Conservation (phyloP, 306 rosid genomes). For the Quercus glauca region DNA sequence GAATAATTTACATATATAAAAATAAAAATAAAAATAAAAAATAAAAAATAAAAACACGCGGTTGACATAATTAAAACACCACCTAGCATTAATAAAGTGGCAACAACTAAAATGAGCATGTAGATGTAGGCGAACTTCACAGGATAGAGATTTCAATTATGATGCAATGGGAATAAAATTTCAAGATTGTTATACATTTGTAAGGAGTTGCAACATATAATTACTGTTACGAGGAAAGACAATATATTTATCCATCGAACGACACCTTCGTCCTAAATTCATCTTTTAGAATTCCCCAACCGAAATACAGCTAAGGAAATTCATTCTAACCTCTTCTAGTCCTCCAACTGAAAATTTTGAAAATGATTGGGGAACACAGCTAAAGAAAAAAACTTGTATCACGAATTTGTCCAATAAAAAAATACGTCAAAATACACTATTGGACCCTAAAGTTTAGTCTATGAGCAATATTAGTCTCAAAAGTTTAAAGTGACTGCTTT, state of each 20-base stretch:
- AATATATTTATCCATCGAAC: not conserved
- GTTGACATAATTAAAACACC: not conserved
- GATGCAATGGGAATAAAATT: not conserved
- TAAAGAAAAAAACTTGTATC: not conserved
- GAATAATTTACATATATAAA: too few relatives aligned
- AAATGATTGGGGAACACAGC: not conserved
- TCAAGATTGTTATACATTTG: not conserved
- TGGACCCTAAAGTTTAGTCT: too few relatives aligned
- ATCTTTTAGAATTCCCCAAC: not conserved
- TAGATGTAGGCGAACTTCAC: not conserved
- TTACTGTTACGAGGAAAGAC: not conserved
- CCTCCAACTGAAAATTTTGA: not conserved
- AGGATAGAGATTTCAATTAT: not conserved
- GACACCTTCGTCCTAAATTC: not conserved
- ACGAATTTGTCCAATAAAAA: not conserved
- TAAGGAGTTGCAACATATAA: not conserved
- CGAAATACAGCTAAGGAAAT: too few relatives aligned
- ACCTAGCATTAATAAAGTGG: not conserved
- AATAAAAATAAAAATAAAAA: too few relatives aligned
- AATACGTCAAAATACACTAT: too few relatives aligned
- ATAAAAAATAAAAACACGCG: not conserved
- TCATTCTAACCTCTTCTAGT: not conserved
- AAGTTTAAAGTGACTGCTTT: too few relatives aligned
- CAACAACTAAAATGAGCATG: too few relatives aligned
- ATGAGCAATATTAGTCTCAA: too few relatives aligned